These are phyloP conservation scores for Pseudogymnoascus sp. DNA, from an alignment of 2,329 filamentous ascomycete genomes.

Conservation along the genomic window DNA sequence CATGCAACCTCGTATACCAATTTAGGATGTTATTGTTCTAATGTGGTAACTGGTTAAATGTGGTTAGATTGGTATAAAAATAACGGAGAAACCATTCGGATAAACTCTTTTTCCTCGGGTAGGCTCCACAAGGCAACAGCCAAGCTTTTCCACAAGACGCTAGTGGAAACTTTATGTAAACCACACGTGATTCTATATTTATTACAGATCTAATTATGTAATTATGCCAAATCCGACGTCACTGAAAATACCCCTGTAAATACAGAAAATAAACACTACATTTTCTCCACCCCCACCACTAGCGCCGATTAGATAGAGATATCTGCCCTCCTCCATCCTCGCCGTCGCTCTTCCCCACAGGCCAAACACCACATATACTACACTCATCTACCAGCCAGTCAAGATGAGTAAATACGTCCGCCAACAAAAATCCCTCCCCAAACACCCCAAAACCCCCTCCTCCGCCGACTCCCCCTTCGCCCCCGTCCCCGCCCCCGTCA, in stretches of 20 bases:
- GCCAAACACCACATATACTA: background rate
- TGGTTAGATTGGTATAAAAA: background rate
- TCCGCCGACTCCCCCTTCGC: slow-evolving; percentile 9
- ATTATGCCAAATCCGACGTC: background rate
- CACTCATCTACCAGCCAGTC: background rate
- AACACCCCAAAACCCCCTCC: background rate
- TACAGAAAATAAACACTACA: slow-evolving; percentile 2
- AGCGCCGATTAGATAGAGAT: slow-evolving; percentile 1
- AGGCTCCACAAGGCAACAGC: background rate
- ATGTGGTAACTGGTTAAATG: background rate
- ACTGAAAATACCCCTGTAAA: background rate
- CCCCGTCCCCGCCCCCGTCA: background rate
- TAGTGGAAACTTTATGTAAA: background rate
- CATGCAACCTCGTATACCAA: background rate
- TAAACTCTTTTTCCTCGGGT: background rate
- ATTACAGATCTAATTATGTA: background rate
- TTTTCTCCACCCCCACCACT: slow-evolving; percentile 6
- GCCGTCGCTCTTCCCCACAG: background rate
- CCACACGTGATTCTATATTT: background rate
- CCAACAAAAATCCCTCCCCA: background rate
- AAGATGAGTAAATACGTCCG: slow-evolving; percentile 4
- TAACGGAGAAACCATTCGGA: background rate
- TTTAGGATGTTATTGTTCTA: background rate
- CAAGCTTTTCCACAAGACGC: background rate
- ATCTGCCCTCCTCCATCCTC: background rate